Percentiles rank a stretch among this genome's conserved stretches.
Evolutionary conservation across 257 asterid species (phyloP).

Genomic region (Lycium ferocissimum): DNA sequence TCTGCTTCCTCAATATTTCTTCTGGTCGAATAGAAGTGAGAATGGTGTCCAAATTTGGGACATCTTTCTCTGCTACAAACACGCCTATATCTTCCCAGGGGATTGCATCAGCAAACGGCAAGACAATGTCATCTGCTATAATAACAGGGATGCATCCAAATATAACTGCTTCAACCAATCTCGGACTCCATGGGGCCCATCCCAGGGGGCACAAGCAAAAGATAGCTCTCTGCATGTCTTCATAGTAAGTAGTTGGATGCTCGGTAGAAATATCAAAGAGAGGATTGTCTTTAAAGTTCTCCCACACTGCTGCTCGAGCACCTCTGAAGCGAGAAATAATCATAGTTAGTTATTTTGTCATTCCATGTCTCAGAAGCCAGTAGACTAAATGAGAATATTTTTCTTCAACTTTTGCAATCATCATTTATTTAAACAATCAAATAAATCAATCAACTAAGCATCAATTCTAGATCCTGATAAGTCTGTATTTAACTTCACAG

Average conservation of each 20-base stretch:
- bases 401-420: neutral
- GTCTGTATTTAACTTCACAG: neutral
- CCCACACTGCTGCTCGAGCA: constrained; percentile 96
- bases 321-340: constrained; percentile 61
- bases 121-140: constrained; percentile 86
- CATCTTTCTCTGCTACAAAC: constrained; percentile 82
- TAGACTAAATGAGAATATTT: neutral
- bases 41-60: constrained; percentile 76
- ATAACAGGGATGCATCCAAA: constrained; percentile 95
- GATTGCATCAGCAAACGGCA: constrained; percentile 94
- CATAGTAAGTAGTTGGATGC: constrained; percentile 87
- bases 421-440: neutral
- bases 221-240: constrained; percentile 90
- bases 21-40: constrained; percentile 75
- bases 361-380: neutral
- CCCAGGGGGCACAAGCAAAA: constrained; percentile 95
- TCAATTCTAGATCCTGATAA: neutral
- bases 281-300: constrained; percentile 87
- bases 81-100: constrained; percentile 98
- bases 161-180: constrained; percentile 90
- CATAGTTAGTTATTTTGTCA: neutral
- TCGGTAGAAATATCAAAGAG: constrained; percentile 85
- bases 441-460: neutral
- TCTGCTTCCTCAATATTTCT: constrained; percentile 77
- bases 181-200: constrained; percentile 99